Evolutionary conservation across 805 yeast genomes (phyloP).

Genomic region (Jamesozyma gamospora): DNA sequence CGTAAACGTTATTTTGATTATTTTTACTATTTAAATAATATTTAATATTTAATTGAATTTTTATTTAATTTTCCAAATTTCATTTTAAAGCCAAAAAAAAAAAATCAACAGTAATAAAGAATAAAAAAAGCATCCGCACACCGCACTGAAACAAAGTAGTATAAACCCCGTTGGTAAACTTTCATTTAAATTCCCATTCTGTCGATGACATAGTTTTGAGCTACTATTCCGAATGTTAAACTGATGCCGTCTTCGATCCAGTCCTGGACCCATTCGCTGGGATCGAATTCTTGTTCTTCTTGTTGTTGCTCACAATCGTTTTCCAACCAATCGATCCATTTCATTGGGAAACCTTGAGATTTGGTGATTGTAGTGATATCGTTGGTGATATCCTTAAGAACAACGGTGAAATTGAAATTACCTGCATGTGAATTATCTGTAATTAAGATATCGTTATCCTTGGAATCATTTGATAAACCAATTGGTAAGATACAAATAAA

Average conservation of each 20-base stretch:
- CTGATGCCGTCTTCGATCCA: conserved; percentile 76
- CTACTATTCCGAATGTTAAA: conserved; percentile 72
- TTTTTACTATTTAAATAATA: too few relatives aligned
- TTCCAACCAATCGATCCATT: conserved; percentile 88
- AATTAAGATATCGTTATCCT: conserved; percentile 22
- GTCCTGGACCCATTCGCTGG: conserved; percentile 71
- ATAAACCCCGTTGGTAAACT: too few relatives aligned
- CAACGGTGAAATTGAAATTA: conserved; percentile 65
- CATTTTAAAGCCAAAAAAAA: too few relatives aligned
- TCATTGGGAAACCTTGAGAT: conserved; percentile 82
- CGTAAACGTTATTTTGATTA: too few relatives aligned
- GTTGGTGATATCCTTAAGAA: conserved; percentile 72
- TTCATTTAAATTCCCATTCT: conserved; percentile 44
- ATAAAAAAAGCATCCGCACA: too few relatives aligned
- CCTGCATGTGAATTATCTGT: conserved; percentile 33
- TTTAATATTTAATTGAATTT: too few relatives aligned
- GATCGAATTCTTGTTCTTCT: conserved; percentile 49
- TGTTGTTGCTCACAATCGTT: conserved; percentile 8
- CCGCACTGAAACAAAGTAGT: too few relatives aligned
- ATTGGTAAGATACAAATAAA: conserved; percentile 64
- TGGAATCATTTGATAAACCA: conserved; percentile 23
- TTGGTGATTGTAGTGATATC: conserved; percentile 61
- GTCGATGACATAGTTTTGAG: conserved; percentile 82
- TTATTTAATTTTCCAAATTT: too few relatives aligned
- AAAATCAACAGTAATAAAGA: too few relatives aligned